Base-by-base conservation (phyloP, 768 basidiomycete genomes). In the Russula ochroleuca region DNA sequence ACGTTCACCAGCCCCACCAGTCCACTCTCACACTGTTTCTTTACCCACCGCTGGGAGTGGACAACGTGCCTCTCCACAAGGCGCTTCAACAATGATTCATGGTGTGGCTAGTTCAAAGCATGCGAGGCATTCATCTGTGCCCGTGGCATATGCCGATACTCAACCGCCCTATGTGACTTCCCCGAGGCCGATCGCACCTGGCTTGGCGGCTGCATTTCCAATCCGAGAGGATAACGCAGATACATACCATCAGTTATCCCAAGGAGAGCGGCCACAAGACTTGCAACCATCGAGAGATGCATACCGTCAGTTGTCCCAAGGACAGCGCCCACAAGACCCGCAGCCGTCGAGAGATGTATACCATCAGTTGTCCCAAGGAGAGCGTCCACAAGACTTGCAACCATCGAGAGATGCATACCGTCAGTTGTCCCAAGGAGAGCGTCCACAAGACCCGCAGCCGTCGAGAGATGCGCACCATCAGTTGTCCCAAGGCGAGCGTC, bases 141-240 rank as follows among this genome's bases (percentile, higher is more conserved):
- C 59, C 1, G 48, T 25, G 14, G 53, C 33, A 6, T 56, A 59
- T 21, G 33, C 23, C 38, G 55, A 48, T 43, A n/a, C 28, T 25
- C 58, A 64, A 25, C 23, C 57, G 13, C 48, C 37, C 21, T 48
- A 55, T 38, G 31, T 55, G 25, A 45, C 38, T 50, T 64, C 65
- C 21, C 51, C 57, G 9, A 57, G 67, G 35, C 61, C 56, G 17
- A 59, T 60, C 17, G 57, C 57, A 10, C 61, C 65, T 21, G 62
- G 59, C 41, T 59, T 67, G 14, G 65, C 67, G 15, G 21, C 67
- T 7, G 57, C 53, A 7, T 68, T 68, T 54, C 67, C 67, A 28
- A 58, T 68, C 19, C 57, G 66, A 59, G 67, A 68, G 49, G 67
- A 68, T 28, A 47, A 54, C 41, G 4, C 15, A 5, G 66, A 62